phyloP scores from a whole-genome alignment of 1,139 yeast species.

The Yamadazyma aaseri region DNA sequence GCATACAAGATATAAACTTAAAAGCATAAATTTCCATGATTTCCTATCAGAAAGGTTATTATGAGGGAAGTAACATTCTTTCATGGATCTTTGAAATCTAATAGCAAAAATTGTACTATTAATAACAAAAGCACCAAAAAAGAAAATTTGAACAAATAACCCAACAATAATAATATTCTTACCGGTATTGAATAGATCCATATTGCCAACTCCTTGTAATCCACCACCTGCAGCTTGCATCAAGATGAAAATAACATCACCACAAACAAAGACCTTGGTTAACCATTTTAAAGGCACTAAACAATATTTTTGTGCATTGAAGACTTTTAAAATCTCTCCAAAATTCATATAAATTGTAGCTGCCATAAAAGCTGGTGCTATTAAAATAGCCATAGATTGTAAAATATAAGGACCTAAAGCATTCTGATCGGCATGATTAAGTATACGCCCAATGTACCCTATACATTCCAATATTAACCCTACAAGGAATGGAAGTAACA shows the following conservation, averaged over 20 bases:
- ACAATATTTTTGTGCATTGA: background rate
- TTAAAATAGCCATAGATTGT: background rate
- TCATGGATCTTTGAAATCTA: background rate
- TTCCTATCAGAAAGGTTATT: background rate
- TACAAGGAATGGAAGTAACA: background rate
- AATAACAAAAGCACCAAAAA: background rate
- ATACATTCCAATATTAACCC: background rate
- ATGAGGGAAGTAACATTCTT: background rate
- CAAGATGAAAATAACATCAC: background rate
- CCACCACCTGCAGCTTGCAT: background rate
- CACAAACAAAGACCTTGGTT: background rate
- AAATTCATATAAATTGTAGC: background rate
- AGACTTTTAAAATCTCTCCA: background rate
- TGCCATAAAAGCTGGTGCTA: background rate
- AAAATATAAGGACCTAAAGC: background rate
- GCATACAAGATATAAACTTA: background rate
- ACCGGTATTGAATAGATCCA: background rate
- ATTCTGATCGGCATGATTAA: background rate
- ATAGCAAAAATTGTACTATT: background rate
- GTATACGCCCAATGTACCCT: background rate
- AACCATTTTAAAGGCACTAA: background rate
- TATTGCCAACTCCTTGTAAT: background rate
- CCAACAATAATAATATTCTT: background rate
- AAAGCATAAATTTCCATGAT: background rate
- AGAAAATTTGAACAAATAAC: background rate